phyloP scores from a whole-genome alignment of 1,284 basidiomycete genomes.

The Ceratobasidium sp. region DNA sequence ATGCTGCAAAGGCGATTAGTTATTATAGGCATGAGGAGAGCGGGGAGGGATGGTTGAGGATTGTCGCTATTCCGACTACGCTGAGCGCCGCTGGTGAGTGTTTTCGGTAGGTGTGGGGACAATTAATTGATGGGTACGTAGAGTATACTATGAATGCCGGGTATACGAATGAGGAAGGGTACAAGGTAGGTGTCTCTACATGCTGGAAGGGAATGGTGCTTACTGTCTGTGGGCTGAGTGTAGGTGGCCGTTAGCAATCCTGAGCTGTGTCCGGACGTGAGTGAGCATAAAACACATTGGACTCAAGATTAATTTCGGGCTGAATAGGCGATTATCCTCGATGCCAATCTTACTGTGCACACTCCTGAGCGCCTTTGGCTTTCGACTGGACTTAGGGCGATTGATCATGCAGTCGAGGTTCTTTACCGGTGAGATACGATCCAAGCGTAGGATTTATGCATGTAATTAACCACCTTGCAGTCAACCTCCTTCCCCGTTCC shows the following conservation, averaged over 20 bases:
- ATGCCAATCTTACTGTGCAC: conserved; percentile 75
- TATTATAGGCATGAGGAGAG: conserved; percentile 68
- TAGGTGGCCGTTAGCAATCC: conserved; percentile 59
- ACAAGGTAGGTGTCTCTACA: conserved; percentile 60
- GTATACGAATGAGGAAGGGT: conserved; percentile 75
- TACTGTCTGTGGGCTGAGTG: too few relatives aligned
- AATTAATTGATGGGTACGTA: conserved; percentile 11
- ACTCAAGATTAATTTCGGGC: neutral
- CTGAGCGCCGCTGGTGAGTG: conserved; percentile 69
- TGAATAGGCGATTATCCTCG: conserved; percentile 69
- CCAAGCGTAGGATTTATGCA: neutral
- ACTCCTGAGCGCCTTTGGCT: conserved; percentile 84
- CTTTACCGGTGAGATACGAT: conserved; percentile 54
- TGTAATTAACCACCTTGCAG: conserved; percentile 4
- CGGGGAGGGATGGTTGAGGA: conserved; percentile 62
- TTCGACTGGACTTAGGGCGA: conserved; percentile 77
- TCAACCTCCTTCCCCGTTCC: conserved; percentile 45
- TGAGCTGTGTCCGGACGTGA: conserved; percentile 67
- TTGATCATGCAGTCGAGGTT: conserved; percentile 79
- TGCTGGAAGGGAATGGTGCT: too few relatives aligned
- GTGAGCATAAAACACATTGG: neutral
- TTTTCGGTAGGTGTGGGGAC: neutral
- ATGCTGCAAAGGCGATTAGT: conserved; percentile 77
- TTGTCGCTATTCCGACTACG: conserved; percentile 84
- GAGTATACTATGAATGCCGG: conserved; percentile 67